Evolutionary conservation across 1,139 yeast genomes (phyloP).

Genomic region (Debaryomycetaceae sp.): DNA sequence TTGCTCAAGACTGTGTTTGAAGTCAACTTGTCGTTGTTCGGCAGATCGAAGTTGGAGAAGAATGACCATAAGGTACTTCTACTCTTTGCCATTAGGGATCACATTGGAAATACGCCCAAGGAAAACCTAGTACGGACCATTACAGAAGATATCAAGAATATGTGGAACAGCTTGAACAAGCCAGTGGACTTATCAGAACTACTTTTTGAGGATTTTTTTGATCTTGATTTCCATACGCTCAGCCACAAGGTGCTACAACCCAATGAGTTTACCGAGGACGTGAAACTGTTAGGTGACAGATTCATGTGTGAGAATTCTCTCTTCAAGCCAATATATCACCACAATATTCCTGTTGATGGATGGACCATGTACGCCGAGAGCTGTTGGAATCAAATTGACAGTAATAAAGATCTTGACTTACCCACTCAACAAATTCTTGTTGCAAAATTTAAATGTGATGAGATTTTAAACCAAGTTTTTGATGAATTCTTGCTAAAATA

Average conservation of each 20-base stretch:
- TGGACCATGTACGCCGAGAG: conserved; percentile 91
- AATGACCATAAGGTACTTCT: conserved; percentile 64
- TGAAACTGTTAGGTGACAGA: conserved; percentile 61
- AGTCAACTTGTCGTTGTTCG: conserved; percentile 83
- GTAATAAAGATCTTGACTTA: conserved; percentile 87
- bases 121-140: conserved; percentile 67
- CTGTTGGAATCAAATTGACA: conserved; percentile 93
- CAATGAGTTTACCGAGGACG: conserved; percentile 64
- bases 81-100: conserved; percentile 88
- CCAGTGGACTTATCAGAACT: conserved; percentile 59
- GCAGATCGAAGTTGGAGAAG: conserved; percentile 31
- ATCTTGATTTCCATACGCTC: conserved; percentile 74
- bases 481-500: conserved; percentile 42
- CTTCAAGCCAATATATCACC: conserved; percentile 73
- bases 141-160: conserved; percentile 62
- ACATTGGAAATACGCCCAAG: conserved; percentile 83
- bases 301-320: conserved; percentile 44
- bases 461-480: conserved; percentile 57
- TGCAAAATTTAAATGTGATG: conserved; percentile 93
- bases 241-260: conserved; percentile 84
- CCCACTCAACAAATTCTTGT: conserved; percentile 96
- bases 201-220: conserved; percentile 73
- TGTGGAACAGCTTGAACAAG: conserved; percentile 77
- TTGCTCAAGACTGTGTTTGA: conserved; percentile 92
- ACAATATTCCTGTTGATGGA: conserved; percentile 88